phyloP scores from a whole-genome alignment of 225 moss, liverwort and hornwort genomes.

The Bryum argenteum region DNA sequence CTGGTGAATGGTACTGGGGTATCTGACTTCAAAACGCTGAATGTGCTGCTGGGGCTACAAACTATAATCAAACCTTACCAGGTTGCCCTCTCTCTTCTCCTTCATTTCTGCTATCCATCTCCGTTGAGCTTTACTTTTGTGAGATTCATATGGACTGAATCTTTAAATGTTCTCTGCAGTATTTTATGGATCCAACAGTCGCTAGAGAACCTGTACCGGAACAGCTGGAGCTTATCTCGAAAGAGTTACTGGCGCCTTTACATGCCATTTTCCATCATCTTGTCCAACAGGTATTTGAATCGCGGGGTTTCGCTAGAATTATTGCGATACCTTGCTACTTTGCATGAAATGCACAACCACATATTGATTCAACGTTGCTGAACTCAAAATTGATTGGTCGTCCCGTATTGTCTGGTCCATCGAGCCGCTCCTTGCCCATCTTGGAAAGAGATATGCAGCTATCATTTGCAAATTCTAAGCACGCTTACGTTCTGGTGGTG shows the following conservation, averaged over 20 bases:
- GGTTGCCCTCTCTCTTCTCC: slow-evolving; percentile 42
- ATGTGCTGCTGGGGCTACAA: slow-evolving; percentile 82
- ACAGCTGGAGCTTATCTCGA: slow-evolving; percentile 86
- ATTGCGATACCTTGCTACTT: slow-evolving; percentile 5
- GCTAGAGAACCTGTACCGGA: slow-evolving; percentile 92
- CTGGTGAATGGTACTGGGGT: slow-evolving; percentile 68
- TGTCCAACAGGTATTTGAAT: slow-evolving; percentile 75
- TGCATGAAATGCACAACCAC: slow-evolving; percentile 10
- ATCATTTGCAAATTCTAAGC: slow-evolving; percentile 1
- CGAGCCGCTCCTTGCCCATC: slow-evolving; percentile 1
- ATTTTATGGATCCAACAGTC: slow-evolving; percentile 92
- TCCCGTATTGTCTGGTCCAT: slow-evolving; percentile 17
- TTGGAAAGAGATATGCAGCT: slow-evolving; percentile 7
- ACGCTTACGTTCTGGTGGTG: not conserved
- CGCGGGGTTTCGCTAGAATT: not conserved
- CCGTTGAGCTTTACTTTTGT: not conserved
- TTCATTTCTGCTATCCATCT: slow-evolving; percentile 7
- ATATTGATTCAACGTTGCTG: slow-evolving; percentile 6
- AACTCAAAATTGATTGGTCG: slow-evolving; percentile 4
- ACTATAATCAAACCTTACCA: slow-evolving; percentile 92
- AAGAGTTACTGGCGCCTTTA: slow-evolving; percentile 77
- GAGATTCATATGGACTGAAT: slow-evolving; percentile 22
- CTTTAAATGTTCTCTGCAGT: slow-evolving; percentile 50
- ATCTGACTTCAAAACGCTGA: slow-evolving; percentile 80
- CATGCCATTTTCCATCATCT: slow-evolving; percentile 87